Evolutionary conservation across 2,329 filamentous ascomycete species (phyloP), one percentile per base, ranked within the genome.

Genomic region (Neonectria punicea): DNA sequence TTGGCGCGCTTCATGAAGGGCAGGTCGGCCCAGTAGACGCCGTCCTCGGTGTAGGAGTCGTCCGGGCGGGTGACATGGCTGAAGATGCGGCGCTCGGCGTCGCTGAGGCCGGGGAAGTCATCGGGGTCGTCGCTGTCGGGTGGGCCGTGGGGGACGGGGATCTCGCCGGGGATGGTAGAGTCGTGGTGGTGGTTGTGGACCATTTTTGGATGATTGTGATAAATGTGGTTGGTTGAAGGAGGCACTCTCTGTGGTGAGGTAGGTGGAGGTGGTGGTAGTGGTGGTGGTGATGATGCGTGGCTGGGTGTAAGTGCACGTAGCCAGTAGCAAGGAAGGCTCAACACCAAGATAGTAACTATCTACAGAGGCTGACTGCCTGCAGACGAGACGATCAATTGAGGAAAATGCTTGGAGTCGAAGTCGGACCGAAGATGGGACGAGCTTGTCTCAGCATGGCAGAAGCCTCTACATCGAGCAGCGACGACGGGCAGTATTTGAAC

Each of bases 1-100:
- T 84, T 84, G 75, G 93, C 77, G 67, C 93, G 90, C 82, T 95
- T 81, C 65, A 79, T 73, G 55, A 93, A 76, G 20, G 91, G 89
- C 73, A 98, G 84, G 77, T 98, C 95, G 36, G 94, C 95, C 94
- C 94, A 98, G 86, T 98, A 98, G 70, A 89, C 86, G 66, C 95
- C 95, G 20, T 94, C 88, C 60, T 86, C 81, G 61, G 92, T 93
- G 82, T 95, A 98, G 68, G 90, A 92, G 82, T 98, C 95, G 76
- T 97, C 93, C 2, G 95, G 95, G 60, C 92, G 92, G 61, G 97
- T 92, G 63, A 98, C 84, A 71, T 91, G 88, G 74, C 91, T 86
- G 83, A 98, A 97, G 73, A 89, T 87, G 77, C 84, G 81, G 67
- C 81, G 85, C 79, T 89, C 86, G 55, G 84, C 84, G 54, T 81